Percentiles rank a stretch among this genome's conserved stretches.
Evolutionary conservation across 1,139 yeast species (phyloP).

Genomic region (Zygoascus meyerae): DNA sequence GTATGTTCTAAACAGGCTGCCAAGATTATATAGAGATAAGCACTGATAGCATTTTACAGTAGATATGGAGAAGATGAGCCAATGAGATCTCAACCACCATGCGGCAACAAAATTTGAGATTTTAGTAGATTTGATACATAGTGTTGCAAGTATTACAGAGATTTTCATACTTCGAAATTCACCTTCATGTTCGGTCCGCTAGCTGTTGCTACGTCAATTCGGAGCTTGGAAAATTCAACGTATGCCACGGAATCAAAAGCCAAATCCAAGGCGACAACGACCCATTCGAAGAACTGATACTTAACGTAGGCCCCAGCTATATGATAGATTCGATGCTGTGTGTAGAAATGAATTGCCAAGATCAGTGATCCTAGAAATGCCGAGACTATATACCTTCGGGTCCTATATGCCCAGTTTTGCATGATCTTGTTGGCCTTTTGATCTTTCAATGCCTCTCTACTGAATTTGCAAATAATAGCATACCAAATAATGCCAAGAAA

Average conservation of each 20-base stretch:
- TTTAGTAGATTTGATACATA: not conserved
- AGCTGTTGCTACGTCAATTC: not conserved
- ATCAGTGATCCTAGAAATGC: constrained; percentile 56
- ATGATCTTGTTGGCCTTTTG: not conserved
- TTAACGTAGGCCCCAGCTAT: constrained; percentile 75
- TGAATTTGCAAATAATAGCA: not conserved
- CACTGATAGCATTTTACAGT: not conserved
- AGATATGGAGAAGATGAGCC: not conserved
- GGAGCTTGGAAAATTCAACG: constrained; percentile 7
- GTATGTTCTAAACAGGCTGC: too few relatives aligned
- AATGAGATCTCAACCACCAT: not conserved
- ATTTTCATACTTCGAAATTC: not conserved
- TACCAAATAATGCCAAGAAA: constrained; percentile 4
- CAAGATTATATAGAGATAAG: too few relatives aligned
- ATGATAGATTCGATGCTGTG: constrained; percentile 71
- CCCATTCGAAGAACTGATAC: constrained; percentile 81
- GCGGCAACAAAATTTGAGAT: not conserved
- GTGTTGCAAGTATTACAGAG: not conserved
- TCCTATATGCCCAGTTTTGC: not conserved
- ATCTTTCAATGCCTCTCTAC: not conserved
- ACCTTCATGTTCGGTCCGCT: not conserved
- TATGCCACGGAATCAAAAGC: constrained; percentile 45
- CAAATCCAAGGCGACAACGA: constrained; percentile 62
- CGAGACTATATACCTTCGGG: not conserved
- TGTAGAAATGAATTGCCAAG: constrained; percentile 70